phyloP scores from a whole-genome alignment of 495 filamentous ascomycete genomes.

The Elasticomyces elasticus region DNA sequence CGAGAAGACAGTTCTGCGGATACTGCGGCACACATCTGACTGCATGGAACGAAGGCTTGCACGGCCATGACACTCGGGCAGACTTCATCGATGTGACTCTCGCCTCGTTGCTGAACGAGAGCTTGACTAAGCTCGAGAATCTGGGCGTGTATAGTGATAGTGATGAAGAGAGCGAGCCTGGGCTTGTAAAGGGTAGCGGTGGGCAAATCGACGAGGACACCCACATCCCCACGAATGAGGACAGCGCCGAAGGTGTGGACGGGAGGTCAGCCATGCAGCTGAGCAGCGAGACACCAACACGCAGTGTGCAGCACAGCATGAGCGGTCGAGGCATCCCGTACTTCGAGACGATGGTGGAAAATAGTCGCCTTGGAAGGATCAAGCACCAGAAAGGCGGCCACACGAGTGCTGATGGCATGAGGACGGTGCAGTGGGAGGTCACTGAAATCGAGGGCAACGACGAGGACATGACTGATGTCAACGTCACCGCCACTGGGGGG shows the following conservation, averaged over 20 bases:
- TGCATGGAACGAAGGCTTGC: slow-evolving; percentile 66
- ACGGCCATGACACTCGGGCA: slow-evolving; percentile 41
- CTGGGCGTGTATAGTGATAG: slow-evolving; percentile 44
- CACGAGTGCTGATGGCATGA: slow-evolving; percentile 41
- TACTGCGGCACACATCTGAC: slow-evolving; percentile 77
- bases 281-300: slow-evolving; percentile 1
- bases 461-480: slow-evolving; percentile 25
- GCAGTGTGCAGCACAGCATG: slow-evolving; percentile 29
- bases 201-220: neutral
- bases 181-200: neutral
- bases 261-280: neutral
- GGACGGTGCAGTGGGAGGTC: slow-evolving; percentile 72
- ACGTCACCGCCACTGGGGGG: neutral
- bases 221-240: neutral
- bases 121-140: slow-evolving; percentile 59
- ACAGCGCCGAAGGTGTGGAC: slow-evolving; percentile 1
- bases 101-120: slow-evolving; percentile 54
- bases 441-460: slow-evolving; percentile 43
- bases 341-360: slow-evolving; percentile 72
- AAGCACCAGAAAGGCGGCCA: slow-evolving; percentile 49
- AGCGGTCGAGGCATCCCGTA: slow-evolving; percentile 54
- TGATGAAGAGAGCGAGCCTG: slow-evolving; percentile 31
- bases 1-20: slow-evolving; percentile 73
- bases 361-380: slow-evolving; percentile 58
- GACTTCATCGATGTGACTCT: slow-evolving; percentile 68